These are phyloP conservation scores for Tetrastigma voinierianum DNA, from an alignment of 164 flowering plant species.

Conservation along the genomic window DNA sequence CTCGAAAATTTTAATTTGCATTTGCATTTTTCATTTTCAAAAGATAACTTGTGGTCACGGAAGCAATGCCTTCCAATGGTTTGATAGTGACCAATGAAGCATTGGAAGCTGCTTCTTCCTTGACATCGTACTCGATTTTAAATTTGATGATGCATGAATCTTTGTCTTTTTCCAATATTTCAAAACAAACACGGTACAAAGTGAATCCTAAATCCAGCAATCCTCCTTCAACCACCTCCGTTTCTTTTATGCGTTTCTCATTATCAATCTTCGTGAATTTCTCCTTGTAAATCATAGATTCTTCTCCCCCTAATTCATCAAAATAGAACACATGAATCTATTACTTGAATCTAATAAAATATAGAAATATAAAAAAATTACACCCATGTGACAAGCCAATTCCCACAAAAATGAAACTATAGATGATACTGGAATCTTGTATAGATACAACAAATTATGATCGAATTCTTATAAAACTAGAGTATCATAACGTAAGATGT, in stretches of 20 bases:
- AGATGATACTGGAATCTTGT: too few species aligned
- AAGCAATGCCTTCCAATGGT: conserved; percentile 19
- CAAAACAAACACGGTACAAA: conserved; percentile 19
- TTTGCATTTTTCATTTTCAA: not conserved
- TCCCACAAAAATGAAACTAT: too few species aligned
- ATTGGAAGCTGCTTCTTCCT: conserved; percentile 25
- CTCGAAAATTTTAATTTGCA: too few species aligned
- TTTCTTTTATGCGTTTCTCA: conserved; percentile 29
- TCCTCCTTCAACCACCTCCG: conserved; percentile 37
- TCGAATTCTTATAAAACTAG: too few species aligned
- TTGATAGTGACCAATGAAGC: conserved; percentile 17
- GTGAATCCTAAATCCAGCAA: conserved; percentile 27
- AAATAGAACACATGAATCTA: too few species aligned
- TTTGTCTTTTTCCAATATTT: conserved; percentile 26
- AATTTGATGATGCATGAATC: conserved; percentile 23
- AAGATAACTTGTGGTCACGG: not conserved
- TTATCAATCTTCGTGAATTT: conserved; percentile 37
- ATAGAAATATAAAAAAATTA: too few species aligned
- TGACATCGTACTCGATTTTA: conserved; percentile 30
- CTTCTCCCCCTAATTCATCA: too few species aligned
- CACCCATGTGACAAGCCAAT: too few species aligned
- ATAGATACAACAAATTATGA: too few species aligned
- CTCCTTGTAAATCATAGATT: conserved; percentile 22
- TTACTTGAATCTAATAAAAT: too few species aligned
- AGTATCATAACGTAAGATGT: too few species aligned